Percentiles rank a stretch among this genome's conserved stretches.
Conservation (phyloP, 1,139 yeast genomes). For the Williopsis jadinii region DNA sequence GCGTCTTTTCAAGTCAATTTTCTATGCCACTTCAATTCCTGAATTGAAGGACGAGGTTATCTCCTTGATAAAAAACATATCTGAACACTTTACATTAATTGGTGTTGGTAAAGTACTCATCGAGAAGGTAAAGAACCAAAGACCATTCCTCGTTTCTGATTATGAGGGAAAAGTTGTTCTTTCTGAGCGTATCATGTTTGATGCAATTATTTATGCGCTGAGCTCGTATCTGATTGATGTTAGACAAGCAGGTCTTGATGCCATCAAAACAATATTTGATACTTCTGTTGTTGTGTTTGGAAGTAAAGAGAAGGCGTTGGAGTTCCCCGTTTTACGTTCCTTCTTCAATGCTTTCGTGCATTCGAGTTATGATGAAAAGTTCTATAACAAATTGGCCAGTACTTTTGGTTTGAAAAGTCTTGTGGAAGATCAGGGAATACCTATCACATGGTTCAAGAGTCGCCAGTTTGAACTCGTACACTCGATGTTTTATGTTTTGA, state of each 20-base stretch:
- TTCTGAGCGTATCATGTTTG: slow-evolving; percentile 63
- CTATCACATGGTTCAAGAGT: slow-evolving; percentile 64
- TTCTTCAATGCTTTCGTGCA: slow-evolving; percentile 82
- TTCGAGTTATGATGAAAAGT: slow-evolving; percentile 84
- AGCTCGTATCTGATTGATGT: slow-evolving; percentile 72
- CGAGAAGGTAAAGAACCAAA: slow-evolving; percentile 62
- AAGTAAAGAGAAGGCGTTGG: slow-evolving; percentile 51
- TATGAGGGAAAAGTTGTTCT: slow-evolving; percentile 71
- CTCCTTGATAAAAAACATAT: slow-evolving; percentile 52
- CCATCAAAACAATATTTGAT: slow-evolving; percentile 55
- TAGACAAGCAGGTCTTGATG: slow-evolving; percentile 61
- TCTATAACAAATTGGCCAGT: slow-evolving; percentile 84
- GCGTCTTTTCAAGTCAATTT: slow-evolving; percentile 60
- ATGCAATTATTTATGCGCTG: slow-evolving; percentile 73
- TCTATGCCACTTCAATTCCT: slow-evolving; percentile 68
- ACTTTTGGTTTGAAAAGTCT: slow-evolving; percentile 73
- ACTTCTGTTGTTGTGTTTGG: slow-evolving; percentile 68
- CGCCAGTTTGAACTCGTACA: slow-evolving; percentile 82
- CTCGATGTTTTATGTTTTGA: slow-evolving; percentile 79
- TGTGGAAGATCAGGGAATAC: slow-evolving; percentile 60
- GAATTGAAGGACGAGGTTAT: slow-evolving; percentile 69
- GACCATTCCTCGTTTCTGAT: slow-evolving; percentile 69
- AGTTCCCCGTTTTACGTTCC: slow-evolving; percentile 68
- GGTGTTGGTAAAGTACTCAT: slow-evolving; percentile 69
- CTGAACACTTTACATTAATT: slow-evolving; percentile 73